Conservation (phyloP, 306 rosid species). For the Ziziphus jujuba region DNA sequence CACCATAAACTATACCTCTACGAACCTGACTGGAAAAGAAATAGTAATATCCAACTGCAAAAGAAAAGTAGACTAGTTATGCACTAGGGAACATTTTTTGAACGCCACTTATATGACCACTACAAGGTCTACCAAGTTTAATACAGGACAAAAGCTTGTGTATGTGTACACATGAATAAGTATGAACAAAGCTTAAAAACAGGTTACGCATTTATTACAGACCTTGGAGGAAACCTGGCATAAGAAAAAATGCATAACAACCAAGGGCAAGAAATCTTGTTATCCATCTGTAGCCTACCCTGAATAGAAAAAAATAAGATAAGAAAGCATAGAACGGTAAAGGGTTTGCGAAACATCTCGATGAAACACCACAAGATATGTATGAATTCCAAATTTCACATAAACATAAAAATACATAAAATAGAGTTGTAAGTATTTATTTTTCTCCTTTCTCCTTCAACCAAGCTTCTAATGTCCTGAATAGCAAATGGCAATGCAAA, state of each 20-base stretch:
- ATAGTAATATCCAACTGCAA: conserved; percentile 79
- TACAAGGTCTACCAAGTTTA: background rate
- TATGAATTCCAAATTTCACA: background rate
- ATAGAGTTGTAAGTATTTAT: background rate
- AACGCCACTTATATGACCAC: background rate
- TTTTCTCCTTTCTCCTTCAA: no score
- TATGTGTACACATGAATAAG: background rate
- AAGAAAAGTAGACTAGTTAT: conserved; percentile 35
- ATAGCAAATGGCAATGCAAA: no score
- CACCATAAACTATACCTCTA: conserved; percentile 80
- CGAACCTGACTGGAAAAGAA: conserved; percentile 72
- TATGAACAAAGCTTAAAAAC: background rate
- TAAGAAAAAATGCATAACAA: conserved; percentile 60
- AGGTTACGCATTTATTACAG: conserved; percentile 11
- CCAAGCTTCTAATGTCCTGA: no score
- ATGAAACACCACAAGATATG: conserved; percentile 24
- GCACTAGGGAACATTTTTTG: conserved; percentile 3
- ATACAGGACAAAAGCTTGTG: background rate
- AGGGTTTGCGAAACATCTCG: background rate
- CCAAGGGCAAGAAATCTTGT: conserved; percentile 70
- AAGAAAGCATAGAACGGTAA: conserved; percentile 35
- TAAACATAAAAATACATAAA: background rate
- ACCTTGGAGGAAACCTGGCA: conserved; percentile 93
- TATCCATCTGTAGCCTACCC: conserved; percentile 94
- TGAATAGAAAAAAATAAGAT: conserved; percentile 53